Percentiles rank a stretch among this genome's conserved stretches.
phyloP scores from a whole-genome alignment of 2,329 filamentous ascomycete species.

The Fusarium siculi region DNA sequence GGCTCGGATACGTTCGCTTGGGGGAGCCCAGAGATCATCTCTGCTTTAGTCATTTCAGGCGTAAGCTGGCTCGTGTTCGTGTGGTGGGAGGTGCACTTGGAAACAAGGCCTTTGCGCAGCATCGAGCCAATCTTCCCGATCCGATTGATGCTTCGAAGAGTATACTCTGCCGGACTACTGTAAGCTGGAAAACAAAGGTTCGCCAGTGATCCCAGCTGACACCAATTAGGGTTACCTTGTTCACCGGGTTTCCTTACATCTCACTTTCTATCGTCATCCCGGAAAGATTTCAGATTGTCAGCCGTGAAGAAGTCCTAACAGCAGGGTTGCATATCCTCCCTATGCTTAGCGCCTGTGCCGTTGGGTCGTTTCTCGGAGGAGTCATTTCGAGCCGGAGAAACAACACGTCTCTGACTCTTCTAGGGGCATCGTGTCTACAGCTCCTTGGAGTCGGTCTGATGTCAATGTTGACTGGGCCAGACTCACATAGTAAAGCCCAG shows the following conservation, averaged over 20 bases:
- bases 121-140: conserved; percentile 68
- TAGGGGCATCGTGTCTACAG: conserved; percentile 62
- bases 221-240: conserved; percentile 61
- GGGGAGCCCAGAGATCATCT: conserved; percentile 62
- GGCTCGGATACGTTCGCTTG: conserved; percentile 63
- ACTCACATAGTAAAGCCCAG: conserved; percentile 52
- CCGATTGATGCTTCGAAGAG: conserved; percentile 57
- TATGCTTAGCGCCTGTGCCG: conserved; percentile 65
- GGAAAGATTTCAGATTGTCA: conserved; percentile 69
- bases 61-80: conserved; percentile 61
- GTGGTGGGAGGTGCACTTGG: conserved; percentile 62
- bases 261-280: conserved; percentile 68
- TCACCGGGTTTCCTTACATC: conserved; percentile 68
- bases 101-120: conserved; percentile 47
- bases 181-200: conserved; percentile 45
- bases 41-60: conserved; percentile 58
- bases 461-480: conserved; percentile 52
- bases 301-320: conserved; percentile 61
- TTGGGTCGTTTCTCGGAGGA: conserved; percentile 67
- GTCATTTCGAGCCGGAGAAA: conserved; percentile 64
- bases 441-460: conserved; percentile 63
- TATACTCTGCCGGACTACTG: conserved; percentile 63
- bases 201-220: conserved; percentile 15
- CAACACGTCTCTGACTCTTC: conserved; percentile 62
- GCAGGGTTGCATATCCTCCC: conserved; percentile 69